phyloP scores from a whole-genome alignment of 1,284 basidiomycete species.

The Tylopilus sp. region DNA sequence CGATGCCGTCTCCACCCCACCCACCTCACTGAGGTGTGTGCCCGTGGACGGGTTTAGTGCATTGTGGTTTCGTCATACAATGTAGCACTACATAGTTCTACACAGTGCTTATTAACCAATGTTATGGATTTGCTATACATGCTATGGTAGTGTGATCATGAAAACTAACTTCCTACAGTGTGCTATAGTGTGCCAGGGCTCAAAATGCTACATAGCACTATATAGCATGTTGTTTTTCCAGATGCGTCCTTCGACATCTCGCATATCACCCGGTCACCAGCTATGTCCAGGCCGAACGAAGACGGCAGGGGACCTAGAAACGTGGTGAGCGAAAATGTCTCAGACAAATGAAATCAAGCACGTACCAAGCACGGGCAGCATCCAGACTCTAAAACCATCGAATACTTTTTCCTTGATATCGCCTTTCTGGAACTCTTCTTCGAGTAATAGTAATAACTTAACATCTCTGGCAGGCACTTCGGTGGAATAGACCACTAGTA shows the following conservation, averaged over 20 bases:
- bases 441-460: conserved; percentile 89
- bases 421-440: conserved; percentile 94
- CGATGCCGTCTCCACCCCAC: no score
- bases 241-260: conserved; percentile 86
- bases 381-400: conserved; percentile 94
- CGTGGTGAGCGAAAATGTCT: conserved; percentile 11
- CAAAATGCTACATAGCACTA: no score
- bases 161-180: no score
- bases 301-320: conserved; percentile 80
- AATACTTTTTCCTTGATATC: conserved; percentile 92
- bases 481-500: conserved; percentile 97
- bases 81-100: no score
- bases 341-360: not conserved
- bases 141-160: no score
- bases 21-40: no score
- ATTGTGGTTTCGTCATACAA: no score
- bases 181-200: not conserved
- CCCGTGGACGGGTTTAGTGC: no score
- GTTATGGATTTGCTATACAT: no score
- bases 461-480: conserved; percentile 94
- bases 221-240: no score
- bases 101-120: no score
- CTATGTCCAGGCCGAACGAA: conserved; percentile 90
- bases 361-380: conserved; percentile 86
- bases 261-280: conserved; percentile 89